Conservation (phyloP, 768 basidiomycete genomes). For the Mycena belliarum region DNA sequence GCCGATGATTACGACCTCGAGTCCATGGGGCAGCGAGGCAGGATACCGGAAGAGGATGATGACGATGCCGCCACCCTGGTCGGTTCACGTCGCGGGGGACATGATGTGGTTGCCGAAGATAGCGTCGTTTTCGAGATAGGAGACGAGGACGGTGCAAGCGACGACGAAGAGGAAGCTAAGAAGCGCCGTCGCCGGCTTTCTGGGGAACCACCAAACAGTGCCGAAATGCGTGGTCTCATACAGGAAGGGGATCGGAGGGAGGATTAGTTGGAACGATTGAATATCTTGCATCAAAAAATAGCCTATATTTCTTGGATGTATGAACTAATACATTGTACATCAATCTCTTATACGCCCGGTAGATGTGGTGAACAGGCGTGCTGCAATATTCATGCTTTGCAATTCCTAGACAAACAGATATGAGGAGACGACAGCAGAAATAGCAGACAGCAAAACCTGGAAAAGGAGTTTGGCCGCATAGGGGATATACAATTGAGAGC, state of each 20-base stretch:
- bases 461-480: constrained; percentile 96
- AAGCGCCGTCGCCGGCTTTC: constrained; percentile 49
- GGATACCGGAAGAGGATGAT: constrained; percentile 57
- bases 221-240: constrained; percentile 69
- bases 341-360: constrained; percentile 80
- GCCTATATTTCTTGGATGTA: constrained; percentile 16
- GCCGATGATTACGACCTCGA: constrained; percentile 93
- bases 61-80: constrained; percentile 77
- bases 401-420: constrained; percentile 61
- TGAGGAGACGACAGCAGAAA: background rate
- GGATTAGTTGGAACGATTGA: no score
- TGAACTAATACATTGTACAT: constrained; percentile 19
- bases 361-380: constrained; percentile 83
- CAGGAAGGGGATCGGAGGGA: constrained; percentile 26
- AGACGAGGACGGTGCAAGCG: constrained; percentile 70
- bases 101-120: constrained; percentile 56
- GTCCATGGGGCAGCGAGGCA: constrained; percentile 59
- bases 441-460: constrained; percentile 60
- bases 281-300: constrained; percentile 13
- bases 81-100: constrained; percentile 53
- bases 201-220: constrained; percentile 45
- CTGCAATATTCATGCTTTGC: constrained; percentile 94
- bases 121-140: constrained; percentile 90
- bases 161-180: constrained; percentile 66
- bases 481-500: constrained; percentile 89